Evolutionary conservation across 179 eudicot genomes (phyloP), one percentile per base, ranked within the genome.

Genomic region (Spergularia azorica): DNA sequence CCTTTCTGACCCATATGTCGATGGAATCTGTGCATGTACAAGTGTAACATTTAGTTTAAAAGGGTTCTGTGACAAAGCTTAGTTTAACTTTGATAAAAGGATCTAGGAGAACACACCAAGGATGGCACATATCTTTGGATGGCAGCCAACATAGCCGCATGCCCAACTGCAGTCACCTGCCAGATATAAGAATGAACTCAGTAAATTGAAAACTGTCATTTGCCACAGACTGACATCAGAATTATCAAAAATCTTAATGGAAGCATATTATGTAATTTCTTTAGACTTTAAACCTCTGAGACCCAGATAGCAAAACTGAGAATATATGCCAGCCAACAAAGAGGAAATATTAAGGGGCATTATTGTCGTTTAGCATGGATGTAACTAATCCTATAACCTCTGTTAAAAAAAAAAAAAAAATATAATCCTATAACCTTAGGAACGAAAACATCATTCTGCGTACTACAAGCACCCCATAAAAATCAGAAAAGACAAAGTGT

Each of bases 91-190:
- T 32, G 56, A 65, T 48, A 13, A 0, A 63, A 71, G 66, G 43
- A 60, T 57, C 43, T 39, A 16, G 41, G 71, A 70, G 46, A 57
- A 78, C 90, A 67, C 63, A 94, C 98, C 96, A 96, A 80, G 39
- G 91, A 70, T 63, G 98, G 99, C 15, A 89, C 89, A 69, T 96
- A 94, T 89, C 99, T 89, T 73, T 94, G 99, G 67, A 96, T 94
- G 75, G 93, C 98, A 52, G 99, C 99, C 83, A 96, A 78, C 90
- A 96, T 96, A 50, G 98, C 99, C 12, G 99, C 99, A 85, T 96
- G 99, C 63, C 99, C 99, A 52, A 96, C 95, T 71, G 99, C 99
- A 80, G 99, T 96, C 62, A 96, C 98, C 99, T 96, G 89, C 67
- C 77, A 76, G 54, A 10, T 50, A 56, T 21, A 64, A 67, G 57